A percentile compares a stretch with the other conserved stretches of the same genome.
Evolutionary conservation across 805 yeast genomes (phyloP).

Genomic region (Wickerhamia fluorescens): DNA sequence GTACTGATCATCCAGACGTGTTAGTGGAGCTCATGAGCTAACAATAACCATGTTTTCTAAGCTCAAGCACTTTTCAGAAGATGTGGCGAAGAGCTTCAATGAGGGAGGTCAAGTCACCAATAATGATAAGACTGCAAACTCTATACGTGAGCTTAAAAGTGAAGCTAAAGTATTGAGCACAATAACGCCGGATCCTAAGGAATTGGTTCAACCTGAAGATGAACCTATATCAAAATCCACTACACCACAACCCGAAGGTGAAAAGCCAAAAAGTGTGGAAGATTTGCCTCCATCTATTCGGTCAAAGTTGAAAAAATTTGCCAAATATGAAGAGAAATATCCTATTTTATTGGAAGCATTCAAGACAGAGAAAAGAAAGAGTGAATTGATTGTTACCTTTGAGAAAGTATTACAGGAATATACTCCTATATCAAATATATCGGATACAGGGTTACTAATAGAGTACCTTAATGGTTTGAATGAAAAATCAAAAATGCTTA

Average conservation of each 20-base stretch:
- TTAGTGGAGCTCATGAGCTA: too few relatives aligned
- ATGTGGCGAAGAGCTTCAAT: conserved; percentile 37
- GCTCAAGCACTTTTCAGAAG: conserved; percentile 37
- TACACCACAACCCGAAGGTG: conserved; percentile 2
- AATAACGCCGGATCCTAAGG: conserved; percentile 42
- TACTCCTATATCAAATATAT: conserved; percentile 72
- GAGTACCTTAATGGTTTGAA: conserved; percentile 62
- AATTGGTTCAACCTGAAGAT: conserved; percentile 42
- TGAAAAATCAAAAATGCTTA: conserved; percentile 53
- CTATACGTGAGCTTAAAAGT: conserved; percentile 29
- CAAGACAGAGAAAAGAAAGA: conserved; percentile 66
- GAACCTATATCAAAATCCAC: conserved; percentile 12
- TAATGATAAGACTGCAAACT: too few relatives aligned
- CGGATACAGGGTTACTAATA: conserved; percentile 63
- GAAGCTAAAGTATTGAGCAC: conserved; percentile 28
- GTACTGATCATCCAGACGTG: too few relatives aligned
- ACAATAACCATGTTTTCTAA: conserved; percentile 34
- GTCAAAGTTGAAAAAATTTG: conserved; percentile 63
- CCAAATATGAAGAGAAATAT: conserved; percentile 84
- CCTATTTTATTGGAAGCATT: conserved; percentile 82
- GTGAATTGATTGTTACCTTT: conserved; percentile 50
- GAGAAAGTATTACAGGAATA: conserved; percentile 68
- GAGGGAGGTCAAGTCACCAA: too few relatives aligned
- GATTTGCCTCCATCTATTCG: conserved; percentile 51
- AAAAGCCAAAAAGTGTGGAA: conserved; percentile 14